Conservation (phyloP, 345 rosid genomes). For the Noccaea bulbosa region DNA sequence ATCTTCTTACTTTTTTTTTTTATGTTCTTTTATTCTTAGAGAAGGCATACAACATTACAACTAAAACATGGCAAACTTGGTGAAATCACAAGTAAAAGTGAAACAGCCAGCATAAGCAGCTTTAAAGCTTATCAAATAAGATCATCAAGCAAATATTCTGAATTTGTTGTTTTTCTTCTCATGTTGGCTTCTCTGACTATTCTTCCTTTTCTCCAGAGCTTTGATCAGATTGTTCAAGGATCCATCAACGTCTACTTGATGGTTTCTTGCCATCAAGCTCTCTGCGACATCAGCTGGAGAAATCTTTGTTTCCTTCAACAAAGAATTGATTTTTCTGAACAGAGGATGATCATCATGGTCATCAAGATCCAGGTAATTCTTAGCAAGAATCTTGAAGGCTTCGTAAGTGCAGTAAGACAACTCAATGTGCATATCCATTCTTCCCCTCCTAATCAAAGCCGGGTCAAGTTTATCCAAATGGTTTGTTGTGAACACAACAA, state of each 20-base stretch:
- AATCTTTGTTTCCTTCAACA: slow-evolving; percentile 45
- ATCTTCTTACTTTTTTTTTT: background rate
- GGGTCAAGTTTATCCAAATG: slow-evolving; percentile 67
- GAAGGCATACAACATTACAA: background rate
- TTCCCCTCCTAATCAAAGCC: slow-evolving; percentile 70
- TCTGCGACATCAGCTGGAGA: slow-evolving; percentile 54
- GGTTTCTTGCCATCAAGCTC: slow-evolving; percentile 45
- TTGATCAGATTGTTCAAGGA: slow-evolving; percentile 42
- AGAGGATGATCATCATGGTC: slow-evolving; percentile 42
- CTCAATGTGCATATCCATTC: slow-evolving; percentile 60
- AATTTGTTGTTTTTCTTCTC: slow-evolving; percentile 23
- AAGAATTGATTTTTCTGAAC: slow-evolving; percentile 32
- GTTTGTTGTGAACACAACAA: slow-evolving; percentile 67
- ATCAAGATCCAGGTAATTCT: slow-evolving; percentile 48
- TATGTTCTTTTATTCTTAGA: background rate
- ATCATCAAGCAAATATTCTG: slow-evolving; percentile 22
- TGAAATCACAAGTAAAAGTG: background rate
- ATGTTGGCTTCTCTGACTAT: background rate
- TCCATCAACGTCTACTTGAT: slow-evolving; percentile 21
- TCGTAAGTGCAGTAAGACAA: slow-evolving; percentile 52
- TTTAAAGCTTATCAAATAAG: background rate
- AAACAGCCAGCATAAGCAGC: background rate
- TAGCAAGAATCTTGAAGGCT: slow-evolving; percentile 52
- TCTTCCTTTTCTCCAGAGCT: slow-evolving; percentile 34
- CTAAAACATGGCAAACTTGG: background rate